These are phyloP conservation scores for Hibiscus trionum DNA, from an alignment of 345 rosid species.

Conservation along the genomic window DNA sequence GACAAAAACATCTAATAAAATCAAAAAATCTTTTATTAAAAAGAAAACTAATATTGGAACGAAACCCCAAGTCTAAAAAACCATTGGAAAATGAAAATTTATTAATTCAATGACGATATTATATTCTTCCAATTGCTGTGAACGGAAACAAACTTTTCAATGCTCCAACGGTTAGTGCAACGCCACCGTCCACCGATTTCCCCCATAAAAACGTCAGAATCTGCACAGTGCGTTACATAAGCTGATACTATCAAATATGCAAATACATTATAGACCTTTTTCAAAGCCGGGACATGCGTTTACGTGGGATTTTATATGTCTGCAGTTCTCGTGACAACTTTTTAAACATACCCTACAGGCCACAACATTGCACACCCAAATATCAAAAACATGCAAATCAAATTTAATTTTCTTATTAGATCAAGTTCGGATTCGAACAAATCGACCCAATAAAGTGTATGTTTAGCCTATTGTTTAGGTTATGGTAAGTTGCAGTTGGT, in stretches of 20 bases:
- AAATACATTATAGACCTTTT: background rate
- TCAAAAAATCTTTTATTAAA: background rate
- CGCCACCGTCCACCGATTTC: constrained; percentile 16
- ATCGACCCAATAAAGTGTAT: no score
- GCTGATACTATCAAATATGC: background rate
- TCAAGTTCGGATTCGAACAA: no score
- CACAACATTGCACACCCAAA: background rate
- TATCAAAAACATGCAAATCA: background rate
- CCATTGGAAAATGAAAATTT: background rate
- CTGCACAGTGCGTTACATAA: background rate
- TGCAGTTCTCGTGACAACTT: background rate
- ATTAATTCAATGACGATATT: background rate
- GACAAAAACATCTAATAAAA: constrained; percentile 1
- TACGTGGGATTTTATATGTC: background rate
- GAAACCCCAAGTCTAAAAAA: background rate
- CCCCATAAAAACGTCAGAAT: background rate
- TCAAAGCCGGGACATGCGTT: background rate
- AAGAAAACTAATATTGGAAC: background rate
- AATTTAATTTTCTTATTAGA: no score
- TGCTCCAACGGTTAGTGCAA: constrained; percentile 27
- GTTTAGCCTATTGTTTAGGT: no score
- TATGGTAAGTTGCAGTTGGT: background rate
- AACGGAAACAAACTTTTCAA: constrained; percentile 16
- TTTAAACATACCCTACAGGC: background rate
- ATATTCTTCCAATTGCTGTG: background rate